A percentile compares a stretch with the other conserved stretches of the same genome.
These are phyloP conservation scores for Pholiota molesta DNA, from an alignment of 768 basidiomycete genomes.

Conservation along the genomic window DNA sequence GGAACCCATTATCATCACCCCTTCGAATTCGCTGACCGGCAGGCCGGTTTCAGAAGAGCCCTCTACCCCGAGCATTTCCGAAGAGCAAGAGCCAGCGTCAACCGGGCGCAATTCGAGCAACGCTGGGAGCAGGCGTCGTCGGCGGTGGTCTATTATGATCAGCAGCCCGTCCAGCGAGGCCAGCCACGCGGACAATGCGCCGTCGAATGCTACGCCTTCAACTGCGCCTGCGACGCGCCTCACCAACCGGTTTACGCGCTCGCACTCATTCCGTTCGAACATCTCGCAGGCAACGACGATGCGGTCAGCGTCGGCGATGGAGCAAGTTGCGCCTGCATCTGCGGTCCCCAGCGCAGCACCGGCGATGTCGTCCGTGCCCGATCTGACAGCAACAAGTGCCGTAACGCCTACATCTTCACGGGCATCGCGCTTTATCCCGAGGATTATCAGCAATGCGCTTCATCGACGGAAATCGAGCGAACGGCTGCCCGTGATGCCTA, in stretches of 20 bases:
- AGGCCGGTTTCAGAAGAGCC: slow-evolving; percentile 44
- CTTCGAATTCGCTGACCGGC: slow-evolving; percentile 38
- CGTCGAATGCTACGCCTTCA: slow-evolving; percentile 27
- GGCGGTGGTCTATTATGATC: slow-evolving; percentile 66
- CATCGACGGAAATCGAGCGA: slow-evolving; percentile 62
- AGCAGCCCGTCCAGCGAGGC: slow-evolving; percentile 25
- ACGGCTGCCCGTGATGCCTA: slow-evolving; percentile 38
- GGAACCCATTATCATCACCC: slow-evolving; percentile 64
- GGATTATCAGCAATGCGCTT: slow-evolving; percentile 70
- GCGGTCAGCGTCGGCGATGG: slow-evolving; percentile 26
- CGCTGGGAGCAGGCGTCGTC: slow-evolving; percentile 48
- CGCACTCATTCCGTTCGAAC: slow-evolving; percentile 44
- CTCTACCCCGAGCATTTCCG: slow-evolving; percentile 50
- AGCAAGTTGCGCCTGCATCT: slow-evolving; percentile 19
- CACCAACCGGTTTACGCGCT: slow-evolving; percentile 34
- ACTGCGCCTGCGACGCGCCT: slow-evolving; percentile 24
- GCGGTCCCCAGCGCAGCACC: slow-evolving; percentile 14
- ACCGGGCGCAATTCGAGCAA: slow-evolving; percentile 28
- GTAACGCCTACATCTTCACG: slow-evolving; percentile 40
- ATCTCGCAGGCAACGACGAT: slow-evolving; percentile 31
- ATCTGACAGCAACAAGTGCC: slow-evolving; percentile 20
- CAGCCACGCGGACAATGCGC: slow-evolving; percentile 11
- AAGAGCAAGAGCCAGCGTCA: slow-evolving; percentile 40
- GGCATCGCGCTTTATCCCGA: slow-evolving; percentile 69
- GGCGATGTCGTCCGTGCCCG: slow-evolving; percentile 17